Conservation (phyloP, 768 basidiomycete species). For the Strobilomyces echinocephalus region DNA sequence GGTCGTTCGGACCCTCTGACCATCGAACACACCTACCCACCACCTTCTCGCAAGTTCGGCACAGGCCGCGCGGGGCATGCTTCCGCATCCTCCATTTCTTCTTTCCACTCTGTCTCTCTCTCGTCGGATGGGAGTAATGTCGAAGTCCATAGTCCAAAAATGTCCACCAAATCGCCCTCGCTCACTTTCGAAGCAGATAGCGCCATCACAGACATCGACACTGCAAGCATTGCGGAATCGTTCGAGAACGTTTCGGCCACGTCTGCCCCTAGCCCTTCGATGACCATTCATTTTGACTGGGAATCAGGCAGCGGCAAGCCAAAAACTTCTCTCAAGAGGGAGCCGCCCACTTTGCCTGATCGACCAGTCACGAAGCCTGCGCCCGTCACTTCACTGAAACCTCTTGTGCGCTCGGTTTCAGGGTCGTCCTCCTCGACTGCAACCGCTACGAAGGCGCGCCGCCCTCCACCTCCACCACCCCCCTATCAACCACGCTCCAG, state of each 20-base stretch:
- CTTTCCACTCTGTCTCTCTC: conserved; percentile 79
- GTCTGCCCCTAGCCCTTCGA: conserved; percentile 49
- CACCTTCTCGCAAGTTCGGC: conserved; percentile 34
- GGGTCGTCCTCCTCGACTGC: conserved; percentile 34
- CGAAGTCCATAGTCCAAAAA: conserved; percentile 12
- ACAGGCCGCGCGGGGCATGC: conserved; percentile 42
- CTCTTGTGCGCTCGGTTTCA: conserved; percentile 31
- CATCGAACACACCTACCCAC: conserved; percentile 58
- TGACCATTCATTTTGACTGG: conserved; percentile 48
- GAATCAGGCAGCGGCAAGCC: conserved; percentile 37
- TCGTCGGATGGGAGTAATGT: conserved; percentile 52
- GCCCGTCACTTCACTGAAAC: conserved; percentile 25
- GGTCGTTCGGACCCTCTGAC: conserved; percentile 45
- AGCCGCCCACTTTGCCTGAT: conserved; percentile 47
- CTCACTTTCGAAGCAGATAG: conserved; percentile 43
- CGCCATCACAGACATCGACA: conserved; percentile 40
- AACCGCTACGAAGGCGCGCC: conserved; percentile 37
- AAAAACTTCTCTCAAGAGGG: conserved; percentile 24
- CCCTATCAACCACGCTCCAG: conserved; percentile 21
- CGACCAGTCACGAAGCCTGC: conserved; percentile 32
- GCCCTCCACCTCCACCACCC: conserved; percentile 34
- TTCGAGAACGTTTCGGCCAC: conserved; percentile 64
- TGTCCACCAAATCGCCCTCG: conserved; percentile 37
- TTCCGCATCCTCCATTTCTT: conserved; percentile 69
- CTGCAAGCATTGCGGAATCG: conserved; percentile 61